Percentiles rank a stretch among this genome's conserved stretches.
phyloP scores from a whole-genome alignment of 805 yeast species.

The Pachysolen tannophilus region DNA sequence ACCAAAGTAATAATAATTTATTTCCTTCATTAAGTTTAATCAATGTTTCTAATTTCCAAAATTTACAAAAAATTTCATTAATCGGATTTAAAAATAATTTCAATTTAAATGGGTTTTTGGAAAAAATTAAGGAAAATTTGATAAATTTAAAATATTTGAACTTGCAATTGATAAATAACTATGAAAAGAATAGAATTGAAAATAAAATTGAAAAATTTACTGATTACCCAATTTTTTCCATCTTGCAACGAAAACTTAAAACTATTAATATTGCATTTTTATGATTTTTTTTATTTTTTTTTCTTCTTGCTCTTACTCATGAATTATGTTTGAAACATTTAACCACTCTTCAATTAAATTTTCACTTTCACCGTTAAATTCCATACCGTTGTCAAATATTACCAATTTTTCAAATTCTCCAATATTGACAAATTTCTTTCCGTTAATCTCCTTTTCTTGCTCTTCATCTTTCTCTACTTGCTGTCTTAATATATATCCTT shows the following conservation, averaged over 20 bases:
- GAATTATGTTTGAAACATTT: slow-evolving; percentile 17
- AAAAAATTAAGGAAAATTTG: not conserved
- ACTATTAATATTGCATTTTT: too few relatives aligned
- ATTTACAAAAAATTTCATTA: slow-evolving; percentile 1
- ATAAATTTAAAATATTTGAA: not conserved
- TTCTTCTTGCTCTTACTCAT: slow-evolving; percentile 8
- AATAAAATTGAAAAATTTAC: slow-evolving; percentile 1
- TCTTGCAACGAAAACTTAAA: too few relatives aligned
- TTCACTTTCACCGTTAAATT: not conserved
- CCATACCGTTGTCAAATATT: slow-evolving; percentile 4
- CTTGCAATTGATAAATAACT: slow-evolving; percentile 2
- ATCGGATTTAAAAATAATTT: slow-evolving; percentile 9
- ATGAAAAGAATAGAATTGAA: not conserved
- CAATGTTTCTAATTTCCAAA: slow-evolving; percentile 4
- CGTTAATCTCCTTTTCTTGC: too few relatives aligned
- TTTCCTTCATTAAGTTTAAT: slow-evolving; percentile 7
- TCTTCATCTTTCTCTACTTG: not conserved
- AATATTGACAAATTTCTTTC: not conserved
- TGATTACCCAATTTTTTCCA: too few relatives aligned
- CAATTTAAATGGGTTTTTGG: slow-evolving; percentile 4
- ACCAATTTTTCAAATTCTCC: slow-evolving; percentile 2
- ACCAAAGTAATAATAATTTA: slow-evolving; percentile 2
- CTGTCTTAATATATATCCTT: slow-evolving; percentile 1
- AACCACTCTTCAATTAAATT: slow-evolving; percentile 14
- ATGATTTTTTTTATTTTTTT: not conserved